Evolutionary conservation across 495 filamentous ascomycete species (phyloP).

Genomic region (Penicillium diatomitis): DNA sequence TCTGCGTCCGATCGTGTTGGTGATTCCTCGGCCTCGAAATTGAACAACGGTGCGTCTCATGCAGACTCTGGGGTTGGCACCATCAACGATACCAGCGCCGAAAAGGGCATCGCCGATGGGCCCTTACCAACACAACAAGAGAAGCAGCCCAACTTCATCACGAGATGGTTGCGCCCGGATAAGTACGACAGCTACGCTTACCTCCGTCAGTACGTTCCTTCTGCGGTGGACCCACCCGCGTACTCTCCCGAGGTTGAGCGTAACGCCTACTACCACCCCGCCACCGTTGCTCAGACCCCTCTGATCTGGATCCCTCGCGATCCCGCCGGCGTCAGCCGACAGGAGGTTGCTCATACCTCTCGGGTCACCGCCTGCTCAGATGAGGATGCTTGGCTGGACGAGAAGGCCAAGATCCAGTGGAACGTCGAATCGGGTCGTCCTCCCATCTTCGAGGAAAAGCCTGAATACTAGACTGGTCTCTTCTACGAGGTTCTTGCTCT

Average conservation of each 20-base stretch:
- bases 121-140: conserved; percentile 26
- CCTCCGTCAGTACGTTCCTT: conserved; percentile 64
- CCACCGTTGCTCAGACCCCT: conserved; percentile 53
- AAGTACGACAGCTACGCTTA: conserved; percentile 61
- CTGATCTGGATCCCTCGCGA: conserved; percentile 83
- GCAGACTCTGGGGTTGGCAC: conserved; percentile 22
- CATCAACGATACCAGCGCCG: conserved; percentile 26
- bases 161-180: conserved; percentile 72
- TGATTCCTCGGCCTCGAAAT: conserved; percentile 9
- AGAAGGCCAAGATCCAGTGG: conserved; percentile 73
- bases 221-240: conserved; percentile 30
- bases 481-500: no score
- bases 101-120: conserved; percentile 24
- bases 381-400: conserved; percentile 70
- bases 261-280: conserved; percentile 72
- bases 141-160: conserved; percentile 45
- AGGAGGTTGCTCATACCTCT: conserved; percentile 65
- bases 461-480: conserved; percentile 33
- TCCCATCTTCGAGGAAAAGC: conserved; percentile 71
- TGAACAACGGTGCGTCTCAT: conserved; percentile 14
- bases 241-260: conserved; percentile 54
- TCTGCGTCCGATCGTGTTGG: conserved; percentile 16
- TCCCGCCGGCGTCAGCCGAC: conserved; percentile 59
- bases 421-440: conserved; percentile 60
- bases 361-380: conserved; percentile 73